These are phyloP conservation scores for Cryphonectria carpinicola DNA, from an alignment of 2,329 filamentous ascomycete genomes.

Conservation along the genomic window DNA sequence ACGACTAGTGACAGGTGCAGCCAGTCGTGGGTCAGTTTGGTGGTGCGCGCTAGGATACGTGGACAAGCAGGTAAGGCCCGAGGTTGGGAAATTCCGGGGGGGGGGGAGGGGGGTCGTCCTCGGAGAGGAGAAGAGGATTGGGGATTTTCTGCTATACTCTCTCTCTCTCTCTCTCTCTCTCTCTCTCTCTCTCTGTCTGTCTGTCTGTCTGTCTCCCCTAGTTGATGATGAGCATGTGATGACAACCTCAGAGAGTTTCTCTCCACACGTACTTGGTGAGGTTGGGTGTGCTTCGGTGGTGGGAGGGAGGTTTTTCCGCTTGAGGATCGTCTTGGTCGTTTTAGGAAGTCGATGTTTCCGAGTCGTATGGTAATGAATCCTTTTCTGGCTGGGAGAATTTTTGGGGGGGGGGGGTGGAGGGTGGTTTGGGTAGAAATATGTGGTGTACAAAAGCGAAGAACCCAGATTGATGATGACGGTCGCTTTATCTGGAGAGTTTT, in stretches of 20 bases:
- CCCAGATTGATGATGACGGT: too few species aligned
- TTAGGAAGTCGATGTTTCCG: background rate
- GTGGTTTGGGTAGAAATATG: background rate
- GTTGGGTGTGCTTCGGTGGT: background rate
- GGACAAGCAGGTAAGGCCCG: background rate
- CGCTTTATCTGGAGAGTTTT: too few species aligned
- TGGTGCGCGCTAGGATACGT: slow-evolving; percentile 9
- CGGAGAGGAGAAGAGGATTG: background rate
- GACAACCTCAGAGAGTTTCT: background rate
- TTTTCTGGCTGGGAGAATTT: background rate
- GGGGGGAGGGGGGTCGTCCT: too few species aligned
- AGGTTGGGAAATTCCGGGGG: background rate
- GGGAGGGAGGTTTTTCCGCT: background rate
- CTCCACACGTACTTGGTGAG: background rate
- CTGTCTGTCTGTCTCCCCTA: too few species aligned
- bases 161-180: background rate
- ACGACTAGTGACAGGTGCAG: slow-evolving; percentile 5
- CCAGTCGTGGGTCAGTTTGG: background rate
- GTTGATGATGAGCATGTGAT: background rate
- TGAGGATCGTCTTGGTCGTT: background rate
- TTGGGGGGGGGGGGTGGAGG: too few species aligned
- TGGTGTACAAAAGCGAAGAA: background rate
- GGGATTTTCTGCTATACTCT: background rate
- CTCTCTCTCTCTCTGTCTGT: too few species aligned
- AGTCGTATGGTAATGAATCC: background rate